Evolutionary conservation across 768 basidiomycete genomes (phyloP).

Genomic region (Mycena floridula): DNA sequence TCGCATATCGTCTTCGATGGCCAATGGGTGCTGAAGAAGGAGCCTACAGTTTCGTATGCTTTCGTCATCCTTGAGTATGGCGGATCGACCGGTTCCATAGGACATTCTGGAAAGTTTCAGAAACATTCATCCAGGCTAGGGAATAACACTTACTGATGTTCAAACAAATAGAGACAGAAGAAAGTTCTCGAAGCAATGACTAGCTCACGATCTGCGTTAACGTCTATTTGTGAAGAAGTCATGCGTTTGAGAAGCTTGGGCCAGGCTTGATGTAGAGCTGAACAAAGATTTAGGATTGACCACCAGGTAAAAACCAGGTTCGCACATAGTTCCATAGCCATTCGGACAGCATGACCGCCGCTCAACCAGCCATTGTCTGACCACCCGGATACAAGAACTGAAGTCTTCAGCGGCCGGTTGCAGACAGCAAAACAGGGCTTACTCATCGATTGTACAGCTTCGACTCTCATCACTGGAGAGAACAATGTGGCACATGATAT

Average conservation of each 20-base stretch:
- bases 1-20: constrained; percentile 91
- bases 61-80: constrained; percentile 89
- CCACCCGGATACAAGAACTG: constrained; percentile 90
- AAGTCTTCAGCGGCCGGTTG: not conserved
- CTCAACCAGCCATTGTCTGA: constrained; percentile 95
- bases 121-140: not conserved
- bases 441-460: constrained; percentile 95
- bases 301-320: constrained; percentile 19
- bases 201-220: constrained; percentile 66
- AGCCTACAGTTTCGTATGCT: constrained; percentile 78
- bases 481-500: constrained; percentile 87
- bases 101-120: constrained; percentile 54
- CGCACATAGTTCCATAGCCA: constrained; percentile 92
- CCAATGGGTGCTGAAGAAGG: constrained; percentile 79
- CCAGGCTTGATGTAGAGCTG: constrained; percentile 92
- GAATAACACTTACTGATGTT: constrained; percentile 85
- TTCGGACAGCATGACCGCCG: constrained; percentile 92
- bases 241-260: constrained; percentile 75
- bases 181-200: constrained; percentile 82
- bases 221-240: constrained; percentile 54
- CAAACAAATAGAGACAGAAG: constrained; percentile 92
- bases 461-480: constrained; percentile 74
- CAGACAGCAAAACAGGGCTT: constrained; percentile 21
- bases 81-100: constrained; percentile 90
- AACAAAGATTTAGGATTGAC: constrained; percentile 1